Conservation (phyloP, 176 grass and related monocot species). For the Phyllostachys edulis region DNA sequence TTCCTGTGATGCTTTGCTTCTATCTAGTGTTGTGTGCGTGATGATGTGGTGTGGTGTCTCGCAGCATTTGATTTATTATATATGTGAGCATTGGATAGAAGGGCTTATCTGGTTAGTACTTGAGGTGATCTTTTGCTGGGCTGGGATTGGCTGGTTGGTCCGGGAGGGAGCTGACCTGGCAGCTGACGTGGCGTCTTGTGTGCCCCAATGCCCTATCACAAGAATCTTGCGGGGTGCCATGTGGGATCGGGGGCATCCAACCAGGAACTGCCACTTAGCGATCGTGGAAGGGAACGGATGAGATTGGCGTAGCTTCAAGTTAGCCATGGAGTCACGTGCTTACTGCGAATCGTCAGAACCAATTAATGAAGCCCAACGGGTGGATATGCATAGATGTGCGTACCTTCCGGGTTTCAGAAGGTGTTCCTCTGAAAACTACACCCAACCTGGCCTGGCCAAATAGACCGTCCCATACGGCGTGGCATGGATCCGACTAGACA, state of each 20-base stretch:
- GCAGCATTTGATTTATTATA: background rate
- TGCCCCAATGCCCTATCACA: conserved; percentile 16
- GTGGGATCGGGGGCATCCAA: background rate
- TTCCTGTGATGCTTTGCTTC: background rate
- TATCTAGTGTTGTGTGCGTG: background rate
- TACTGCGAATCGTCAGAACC: background rate
- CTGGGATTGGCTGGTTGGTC: conserved; percentile 20
- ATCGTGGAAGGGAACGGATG: conserved; percentile 1
- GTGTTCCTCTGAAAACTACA: too few species aligned
- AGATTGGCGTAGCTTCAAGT: background rate
- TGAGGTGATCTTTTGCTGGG: conserved; percentile 14
- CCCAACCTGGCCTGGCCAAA: too few species aligned
- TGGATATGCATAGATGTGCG: background rate
- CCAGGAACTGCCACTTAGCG: conserved; percentile 6
- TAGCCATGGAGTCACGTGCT: background rate
- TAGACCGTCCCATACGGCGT: too few species aligned
- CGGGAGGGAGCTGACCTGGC: background rate
- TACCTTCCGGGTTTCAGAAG: too few species aligned
- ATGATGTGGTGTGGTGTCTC: background rate
- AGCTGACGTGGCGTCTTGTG: background rate
- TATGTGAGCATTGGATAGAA: background rate
- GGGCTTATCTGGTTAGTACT: background rate
- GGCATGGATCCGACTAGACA: too few species aligned
- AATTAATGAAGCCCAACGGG: too few species aligned
- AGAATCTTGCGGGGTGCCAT: background rate